A percentile compares a stretch with the other conserved stretches of the same genome.
Conservation (phyloP, 2,329 filamentous ascomycete genomes). For the Thermomyces lanuginosus region DNA sequence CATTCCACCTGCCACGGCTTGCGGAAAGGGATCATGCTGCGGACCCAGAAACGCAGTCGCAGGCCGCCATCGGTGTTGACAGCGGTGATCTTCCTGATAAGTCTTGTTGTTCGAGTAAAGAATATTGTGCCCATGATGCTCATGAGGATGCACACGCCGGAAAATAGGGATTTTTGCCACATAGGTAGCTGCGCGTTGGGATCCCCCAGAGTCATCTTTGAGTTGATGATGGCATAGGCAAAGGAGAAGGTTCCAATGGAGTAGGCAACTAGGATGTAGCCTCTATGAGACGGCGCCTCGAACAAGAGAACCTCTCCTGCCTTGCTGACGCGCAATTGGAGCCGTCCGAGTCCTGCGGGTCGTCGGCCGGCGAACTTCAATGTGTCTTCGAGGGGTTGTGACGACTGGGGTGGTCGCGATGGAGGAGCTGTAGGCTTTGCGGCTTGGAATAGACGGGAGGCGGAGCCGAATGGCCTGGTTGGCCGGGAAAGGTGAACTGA, state of each 20-base stretch:
- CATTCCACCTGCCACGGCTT: conserved; percentile 20
- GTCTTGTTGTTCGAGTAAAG: conserved; percentile 38
- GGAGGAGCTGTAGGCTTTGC: conserved; percentile 6
- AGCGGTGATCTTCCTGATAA: conserved; percentile 44
- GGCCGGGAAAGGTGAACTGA: conserved; percentile 7
- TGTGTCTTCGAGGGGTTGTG: conserved; percentile 4
- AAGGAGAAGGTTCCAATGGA: conserved; percentile 39
- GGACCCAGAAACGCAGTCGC: conserved; percentile 20
- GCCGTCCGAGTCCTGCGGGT: conserved; percentile 34
- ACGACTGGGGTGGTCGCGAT: conserved; percentile 4
- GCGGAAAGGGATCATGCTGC: conserved; percentile 22
- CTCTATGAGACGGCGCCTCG: conserved; percentile 46
- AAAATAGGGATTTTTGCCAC: conserved; percentile 44
- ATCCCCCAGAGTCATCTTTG: conserved; percentile 34
- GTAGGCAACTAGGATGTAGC: conserved; percentile 46
- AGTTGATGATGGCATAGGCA: conserved; percentile 35
- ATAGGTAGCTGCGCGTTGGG: conserved; percentile 36
- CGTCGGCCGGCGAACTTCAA: conserved; percentile 13
- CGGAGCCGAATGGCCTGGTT: too few relatives aligned
- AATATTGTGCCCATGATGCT: conserved; percentile 45
- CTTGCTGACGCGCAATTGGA: conserved; percentile 34
- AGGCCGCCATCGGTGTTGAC: conserved; percentile 22
- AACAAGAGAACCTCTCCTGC: conserved; percentile 46
- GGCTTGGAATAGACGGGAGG: conserved; percentile 8
- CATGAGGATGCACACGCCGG: conserved; percentile 43